Evolutionary conservation across 1,139 yeast species (phyloP).

Genomic region (Lodderomyces orthopsilosis): DNA sequence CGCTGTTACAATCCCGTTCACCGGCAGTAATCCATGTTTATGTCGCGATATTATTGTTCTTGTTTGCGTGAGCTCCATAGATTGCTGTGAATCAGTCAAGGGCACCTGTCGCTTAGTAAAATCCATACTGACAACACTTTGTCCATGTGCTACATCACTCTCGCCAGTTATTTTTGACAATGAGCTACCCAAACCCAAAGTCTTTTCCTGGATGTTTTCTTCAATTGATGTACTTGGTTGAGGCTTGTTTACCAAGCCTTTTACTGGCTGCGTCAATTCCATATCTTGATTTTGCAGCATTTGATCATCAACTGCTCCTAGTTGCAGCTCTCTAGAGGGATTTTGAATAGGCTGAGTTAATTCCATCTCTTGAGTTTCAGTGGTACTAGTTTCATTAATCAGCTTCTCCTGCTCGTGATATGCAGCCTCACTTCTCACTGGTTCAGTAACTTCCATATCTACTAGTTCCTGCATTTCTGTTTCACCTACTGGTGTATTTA

Average conservation of each 20-base stretch:
- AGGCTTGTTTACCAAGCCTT: neutral
- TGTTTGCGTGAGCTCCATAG: neutral
- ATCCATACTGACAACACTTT: neutral
- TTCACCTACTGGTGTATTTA: neutral
- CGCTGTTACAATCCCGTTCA: too few relatives aligned
- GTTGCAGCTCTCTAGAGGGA: neutral
- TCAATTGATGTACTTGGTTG: neutral
- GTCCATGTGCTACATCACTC: neutral
- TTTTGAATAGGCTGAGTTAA: slow-evolving; percentile 15
- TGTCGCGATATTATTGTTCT: neutral
- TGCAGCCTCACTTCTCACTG: neutral
- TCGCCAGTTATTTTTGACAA: slow-evolving; percentile 1
- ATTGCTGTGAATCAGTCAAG: neutral
- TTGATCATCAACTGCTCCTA: neutral
- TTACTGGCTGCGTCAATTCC: slow-evolving; percentile 7
- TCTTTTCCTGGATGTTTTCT: slow-evolving; percentile 1
- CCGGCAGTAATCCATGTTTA: neutral
- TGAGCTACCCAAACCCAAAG: slow-evolving; percentile 6
- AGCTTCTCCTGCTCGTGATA: neutral
- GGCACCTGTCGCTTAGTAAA: neutral
- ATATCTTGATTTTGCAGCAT: neutral
- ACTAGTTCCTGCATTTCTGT: neutral
- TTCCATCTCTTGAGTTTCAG: slow-evolving; percentile 14
- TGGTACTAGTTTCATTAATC: neutral
- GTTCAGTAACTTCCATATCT: slow-evolving; percentile 3